phyloP scores from a whole-genome alignment of 169 alveolate species.

The Fabrea salina region DNA sequence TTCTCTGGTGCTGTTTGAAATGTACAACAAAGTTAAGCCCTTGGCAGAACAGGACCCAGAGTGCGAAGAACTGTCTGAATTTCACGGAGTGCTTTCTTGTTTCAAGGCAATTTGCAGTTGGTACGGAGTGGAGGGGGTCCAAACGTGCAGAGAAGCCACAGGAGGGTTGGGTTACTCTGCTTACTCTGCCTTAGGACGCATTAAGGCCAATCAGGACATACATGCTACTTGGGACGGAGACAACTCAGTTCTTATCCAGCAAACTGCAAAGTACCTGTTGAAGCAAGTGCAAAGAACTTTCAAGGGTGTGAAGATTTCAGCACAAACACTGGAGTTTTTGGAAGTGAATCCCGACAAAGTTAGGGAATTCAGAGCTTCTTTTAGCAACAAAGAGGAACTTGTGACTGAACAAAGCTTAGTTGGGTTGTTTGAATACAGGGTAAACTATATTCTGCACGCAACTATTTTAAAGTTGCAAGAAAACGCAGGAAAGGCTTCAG shows the following conservation, averaged over 20 bases:
- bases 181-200: constrained; percentile 26
- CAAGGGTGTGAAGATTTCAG: constrained; percentile 7
- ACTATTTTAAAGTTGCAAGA: neutral
- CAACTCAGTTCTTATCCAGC: constrained; percentile 44
- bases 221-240: constrained; percentile 64
- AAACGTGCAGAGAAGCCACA: constrained; percentile 43
- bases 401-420: neutral
- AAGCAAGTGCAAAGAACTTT: neutral
- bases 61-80: constrained; percentile 42
- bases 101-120: constrained; percentile 34
- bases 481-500: neutral
- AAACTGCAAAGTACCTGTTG: constrained; percentile 31
- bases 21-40: too few relatives aligned
- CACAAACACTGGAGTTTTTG: neutral
- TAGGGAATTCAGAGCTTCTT: neutral
- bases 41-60: too few relatives aligned
- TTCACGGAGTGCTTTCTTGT: constrained; percentile 50
- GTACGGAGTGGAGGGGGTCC: neutral
- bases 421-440: neutral
- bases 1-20: too few relatives aligned
- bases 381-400: neutral
- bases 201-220: constrained; percentile 20
- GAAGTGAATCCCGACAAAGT: constrained; percentile 1
- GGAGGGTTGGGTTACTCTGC: constrained; percentile 57
- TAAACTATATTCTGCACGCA: neutral